Evolutionary conservation across 1,139 yeast species (phyloP).

Genomic region (Geotrichum siamense): DNA sequence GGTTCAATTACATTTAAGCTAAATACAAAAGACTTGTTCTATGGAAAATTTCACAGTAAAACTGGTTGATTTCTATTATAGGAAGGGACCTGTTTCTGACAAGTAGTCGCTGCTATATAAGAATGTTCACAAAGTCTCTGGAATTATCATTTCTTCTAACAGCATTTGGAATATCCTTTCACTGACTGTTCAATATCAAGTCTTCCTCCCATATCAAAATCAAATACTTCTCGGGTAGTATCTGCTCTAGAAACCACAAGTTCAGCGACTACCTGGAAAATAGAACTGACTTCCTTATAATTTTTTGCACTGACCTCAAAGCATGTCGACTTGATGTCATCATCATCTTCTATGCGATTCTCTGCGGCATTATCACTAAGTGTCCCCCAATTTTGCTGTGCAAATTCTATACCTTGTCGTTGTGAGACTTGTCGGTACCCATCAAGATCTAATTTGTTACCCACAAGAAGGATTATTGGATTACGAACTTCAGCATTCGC

Average conservation of each 20-base stretch:
- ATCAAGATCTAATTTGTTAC: conserved; percentile 45
- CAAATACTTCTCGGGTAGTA: conserved; percentile 11
- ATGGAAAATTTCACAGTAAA: too few species aligned
- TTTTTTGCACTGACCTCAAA: conserved; percentile 24
- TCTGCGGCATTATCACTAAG: conserved; percentile 11
- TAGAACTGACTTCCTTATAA: conserved; percentile 17
- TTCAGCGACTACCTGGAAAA: conserved; percentile 20
- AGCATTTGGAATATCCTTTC: conserved; percentile 8
- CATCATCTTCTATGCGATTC: background rate
- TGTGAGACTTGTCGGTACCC: conserved; percentile 21
- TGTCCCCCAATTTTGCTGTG: conserved; percentile 15
- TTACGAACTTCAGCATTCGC: conserved; percentile 45
- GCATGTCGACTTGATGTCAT: conserved; percentile 11
- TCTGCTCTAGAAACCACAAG: conserved; percentile 11
- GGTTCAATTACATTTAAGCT: too few species aligned
- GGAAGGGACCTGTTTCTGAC: too few species aligned
- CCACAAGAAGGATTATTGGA: conserved; percentile 50
- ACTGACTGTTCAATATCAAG: conserved; percentile 14
- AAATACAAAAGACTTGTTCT: too few species aligned
- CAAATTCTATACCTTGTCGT: conserved; percentile 23
- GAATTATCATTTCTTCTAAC: conserved; percentile 2
- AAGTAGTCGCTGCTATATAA: too few species aligned
- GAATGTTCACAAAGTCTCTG: too few species aligned
- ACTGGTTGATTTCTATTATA: too few species aligned
- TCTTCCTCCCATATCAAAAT: conserved; percentile 16